Percentiles rank a stretch among this genome's conserved stretches.
Evolutionary conservation across 2,329 filamentous ascomycete species (phyloP).

Genomic region (Colletotrichum tamarilloi): DNA sequence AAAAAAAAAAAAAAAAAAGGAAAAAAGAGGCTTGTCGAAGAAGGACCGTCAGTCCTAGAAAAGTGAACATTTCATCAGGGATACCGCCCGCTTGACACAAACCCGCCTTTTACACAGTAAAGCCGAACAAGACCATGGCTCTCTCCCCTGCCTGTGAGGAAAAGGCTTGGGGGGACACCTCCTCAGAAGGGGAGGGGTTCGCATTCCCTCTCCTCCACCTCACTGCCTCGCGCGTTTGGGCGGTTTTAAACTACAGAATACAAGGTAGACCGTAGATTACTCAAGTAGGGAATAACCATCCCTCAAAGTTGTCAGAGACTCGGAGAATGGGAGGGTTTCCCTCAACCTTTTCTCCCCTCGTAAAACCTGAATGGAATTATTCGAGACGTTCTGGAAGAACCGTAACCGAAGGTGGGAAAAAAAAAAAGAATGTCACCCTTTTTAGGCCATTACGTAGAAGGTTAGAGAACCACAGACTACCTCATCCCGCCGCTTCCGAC

Average conservation of each 20-base stretch:
- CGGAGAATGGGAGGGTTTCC: neutral
- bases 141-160: no score
- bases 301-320: constrained; percentile 13
- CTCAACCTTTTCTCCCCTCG: neutral
- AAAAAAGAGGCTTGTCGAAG: no score
- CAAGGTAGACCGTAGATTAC: neutral
- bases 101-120: no score
- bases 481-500: neutral
- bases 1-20: no score
- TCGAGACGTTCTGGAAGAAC: constrained; percentile 31
- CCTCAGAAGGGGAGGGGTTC: neutral
- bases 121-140: no score
- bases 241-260: no score
- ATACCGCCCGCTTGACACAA: no score
- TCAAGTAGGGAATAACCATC: constrained; percentile 18
- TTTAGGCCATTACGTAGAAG: neutral
- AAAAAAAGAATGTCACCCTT: neutral
- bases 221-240: neutral
- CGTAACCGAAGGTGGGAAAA: neutral
- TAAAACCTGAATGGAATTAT: neutral
- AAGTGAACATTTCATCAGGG: no score
- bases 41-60: no score
- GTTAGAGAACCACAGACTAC: neutral
- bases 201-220: neutral
- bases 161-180: no score